Conservation (phyloP, 106 monocot species). For the Vanilla planifolia region DNA sequence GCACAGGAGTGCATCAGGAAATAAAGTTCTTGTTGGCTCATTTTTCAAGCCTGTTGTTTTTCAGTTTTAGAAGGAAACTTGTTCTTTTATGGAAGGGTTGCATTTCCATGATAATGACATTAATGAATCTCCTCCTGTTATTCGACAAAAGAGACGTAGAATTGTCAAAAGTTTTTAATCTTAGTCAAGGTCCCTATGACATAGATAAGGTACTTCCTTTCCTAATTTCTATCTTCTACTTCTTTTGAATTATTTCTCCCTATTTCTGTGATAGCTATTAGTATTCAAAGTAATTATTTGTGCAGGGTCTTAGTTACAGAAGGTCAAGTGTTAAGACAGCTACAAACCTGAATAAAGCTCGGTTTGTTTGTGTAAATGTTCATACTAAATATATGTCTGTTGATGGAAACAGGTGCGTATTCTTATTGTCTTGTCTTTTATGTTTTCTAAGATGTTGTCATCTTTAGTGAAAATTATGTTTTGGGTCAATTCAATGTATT, state of each 20-base stretch:
- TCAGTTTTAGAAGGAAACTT: constrained; percentile 27
- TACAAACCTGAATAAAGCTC: constrained; percentile 15
- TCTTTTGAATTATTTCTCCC: neutral
- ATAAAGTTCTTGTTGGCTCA: constrained; percentile 28
- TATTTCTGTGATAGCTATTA: neutral
- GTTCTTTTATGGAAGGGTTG: constrained; percentile 37
- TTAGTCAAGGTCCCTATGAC: neutral
- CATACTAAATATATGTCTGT: neutral
- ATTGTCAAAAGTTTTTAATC: constrained; percentile 11
- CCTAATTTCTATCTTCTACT: neutral
- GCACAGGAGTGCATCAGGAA: constrained; percentile 4
- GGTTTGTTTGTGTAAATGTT: neutral
- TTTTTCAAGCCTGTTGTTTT: constrained; percentile 37
- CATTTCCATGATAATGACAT: constrained; percentile 42
- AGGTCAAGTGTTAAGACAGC: constrained; percentile 15
- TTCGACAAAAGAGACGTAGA: constrained; percentile 28
- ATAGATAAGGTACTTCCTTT: too few species aligned
- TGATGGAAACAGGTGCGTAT: constrained; percentile 3
- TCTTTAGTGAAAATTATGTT: too few species aligned
- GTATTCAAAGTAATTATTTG: constrained; percentile 3
- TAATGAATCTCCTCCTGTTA: constrained; percentile 32
- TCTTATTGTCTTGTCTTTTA: neutral
- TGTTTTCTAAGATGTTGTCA: too few species aligned
- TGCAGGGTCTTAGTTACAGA: constrained; percentile 10
- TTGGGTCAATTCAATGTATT: too few species aligned